Evolutionary conservation across 345 rosid genomes (phyloP), one percentile per base, ranked within the genome.

Genomic region (Pugionium cornutum): DNA sequence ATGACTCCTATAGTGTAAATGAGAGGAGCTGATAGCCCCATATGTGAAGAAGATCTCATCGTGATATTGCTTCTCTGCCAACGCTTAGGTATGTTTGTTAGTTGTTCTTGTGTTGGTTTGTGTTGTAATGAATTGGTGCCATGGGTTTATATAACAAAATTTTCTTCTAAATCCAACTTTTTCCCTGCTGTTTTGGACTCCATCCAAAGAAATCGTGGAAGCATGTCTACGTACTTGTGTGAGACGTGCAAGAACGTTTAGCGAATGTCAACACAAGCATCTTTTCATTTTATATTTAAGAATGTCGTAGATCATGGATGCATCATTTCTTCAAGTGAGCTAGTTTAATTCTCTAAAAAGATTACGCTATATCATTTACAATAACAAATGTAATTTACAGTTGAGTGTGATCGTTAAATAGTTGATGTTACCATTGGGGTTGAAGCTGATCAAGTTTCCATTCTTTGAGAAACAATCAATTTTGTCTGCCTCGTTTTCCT

Each of bases 201-300:
- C 6, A 0, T 34, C 44, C 44, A 62, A 27, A 28, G 0, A 10
- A 37, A 36, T 63, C 67, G 57, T 64, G 60, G 58, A 53, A 53
- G 42, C 69, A 65, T 53, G 60, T 52, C 10, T 18, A 30, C 26
- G 27, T 51, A 11, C 31, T 4, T 2, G 6, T 37, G 29, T 52
- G 4, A 42, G 51, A 64, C 69, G 69, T 64, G 69, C 69, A 31
- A 7, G 51, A 42, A 64, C 60, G 68, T 46, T 7, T 46, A 46
- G 4, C 7, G 4, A 26, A 26, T 31, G 31, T 46, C 51, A 6
- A 46, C 31, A 46, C 31, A 27, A 46, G 8, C 29, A 4, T 25
- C 30, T 46, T 26, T 6, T 25, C 9, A 2, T 46, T 46, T 25
- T 45, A 46, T 4, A 6, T 27, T 46, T 31, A 26, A 46, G 51